Base-by-base conservation (phyloP, 2,329 filamentous ascomycete genomes). In the Drechslera avenae region DNA sequence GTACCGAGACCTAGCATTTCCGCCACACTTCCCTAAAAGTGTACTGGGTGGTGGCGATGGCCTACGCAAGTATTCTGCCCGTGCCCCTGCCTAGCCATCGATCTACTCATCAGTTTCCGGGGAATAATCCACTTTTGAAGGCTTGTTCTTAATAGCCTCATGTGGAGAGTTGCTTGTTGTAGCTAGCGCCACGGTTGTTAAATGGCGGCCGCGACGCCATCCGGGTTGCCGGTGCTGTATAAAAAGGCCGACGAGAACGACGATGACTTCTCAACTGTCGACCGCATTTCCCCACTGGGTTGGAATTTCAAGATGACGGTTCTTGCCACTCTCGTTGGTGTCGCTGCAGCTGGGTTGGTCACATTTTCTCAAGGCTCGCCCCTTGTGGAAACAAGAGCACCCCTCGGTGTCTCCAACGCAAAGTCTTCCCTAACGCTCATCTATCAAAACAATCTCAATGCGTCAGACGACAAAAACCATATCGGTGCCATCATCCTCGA, bases 361-460 rank as follows among this genome's bases (percentile, higher is more conserved):
- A 46, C 58, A n/a, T 33, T 65, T 8, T 51, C 62, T 21, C 43
- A 51, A 16, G 58, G 58, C 23, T 60, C 56, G 14, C 63, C 66
- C 9, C 41, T 64, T 26, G 34, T 28, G 5, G 60, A 62, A 26
- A 26, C 51, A 30, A 58, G 54, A 50, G 56, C 48, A 39, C 30
- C 53, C 1, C 41, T 54, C 3, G 31, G 39, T 33, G 53, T 57
- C 2, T 63, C 66, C 2, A 72, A 71, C 31, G 62, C 62, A 2
- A 59, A 73, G 18, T 78, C 75, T 1, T 81, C 79, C 1, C 60
- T 82, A 45, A 81, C 79, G 0, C 68, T 82, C 5, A 62, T 82
- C 7, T 83, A 79, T 52, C 80, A 82, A 59, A 83, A 83, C 66
- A 82, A 82, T 33, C 69, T 83, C 18, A 83, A 83, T 59, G 73